Conservation (phyloP, 352 stramenopile genomes). For the Pythium insidiosum region DNA sequence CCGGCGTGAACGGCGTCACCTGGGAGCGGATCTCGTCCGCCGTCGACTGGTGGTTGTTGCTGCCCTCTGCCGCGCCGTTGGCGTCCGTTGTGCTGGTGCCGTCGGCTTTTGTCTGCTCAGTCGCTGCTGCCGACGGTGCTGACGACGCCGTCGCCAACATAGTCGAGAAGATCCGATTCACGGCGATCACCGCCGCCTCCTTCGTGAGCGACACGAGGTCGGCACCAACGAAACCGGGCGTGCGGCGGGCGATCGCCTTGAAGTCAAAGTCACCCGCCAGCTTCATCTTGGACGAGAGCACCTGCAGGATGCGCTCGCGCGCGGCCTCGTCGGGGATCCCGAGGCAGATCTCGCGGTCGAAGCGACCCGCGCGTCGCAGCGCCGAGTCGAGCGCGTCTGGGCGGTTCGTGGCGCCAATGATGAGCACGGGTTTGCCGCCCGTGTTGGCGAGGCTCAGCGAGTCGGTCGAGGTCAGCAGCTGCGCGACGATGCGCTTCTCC, state of each 20-base stretch:
- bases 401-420: constrained; percentile 97
- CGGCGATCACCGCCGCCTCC: constrained; percentile 96
- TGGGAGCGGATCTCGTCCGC: constrained; percentile 55
- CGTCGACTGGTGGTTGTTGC: neutral
- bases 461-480: constrained; percentile 92
- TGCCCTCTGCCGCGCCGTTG: neutral
- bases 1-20: constrained; percentile 77
- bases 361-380: constrained; percentile 93
- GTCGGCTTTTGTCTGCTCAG: neutral
- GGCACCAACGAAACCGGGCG: constrained; percentile 96
- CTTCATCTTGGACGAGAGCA: constrained; percentile 93
- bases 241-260: constrained; percentile 85
- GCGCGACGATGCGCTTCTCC: constrained; percentile 96
- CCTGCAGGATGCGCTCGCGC: constrained; percentile 91
- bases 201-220: constrained; percentile 97
- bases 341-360: constrained; percentile 98
- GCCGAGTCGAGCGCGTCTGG: constrained; percentile 96
- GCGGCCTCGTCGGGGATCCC: constrained; percentile 95
- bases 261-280: constrained; percentile 94
- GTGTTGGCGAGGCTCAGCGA: constrained; percentile 85
- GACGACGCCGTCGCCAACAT: constrained; percentile 26
- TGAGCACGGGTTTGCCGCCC: constrained; percentile 90
- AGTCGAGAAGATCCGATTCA: constrained; percentile 96
- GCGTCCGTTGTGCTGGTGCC: neutral
- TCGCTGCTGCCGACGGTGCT: constrained; percentile 1